These are phyloP conservation scores for Rhodosporidiobolus odoratus DNA, from an alignment of 768 basidiomycete genomes.

Conservation along the genomic window DNA sequence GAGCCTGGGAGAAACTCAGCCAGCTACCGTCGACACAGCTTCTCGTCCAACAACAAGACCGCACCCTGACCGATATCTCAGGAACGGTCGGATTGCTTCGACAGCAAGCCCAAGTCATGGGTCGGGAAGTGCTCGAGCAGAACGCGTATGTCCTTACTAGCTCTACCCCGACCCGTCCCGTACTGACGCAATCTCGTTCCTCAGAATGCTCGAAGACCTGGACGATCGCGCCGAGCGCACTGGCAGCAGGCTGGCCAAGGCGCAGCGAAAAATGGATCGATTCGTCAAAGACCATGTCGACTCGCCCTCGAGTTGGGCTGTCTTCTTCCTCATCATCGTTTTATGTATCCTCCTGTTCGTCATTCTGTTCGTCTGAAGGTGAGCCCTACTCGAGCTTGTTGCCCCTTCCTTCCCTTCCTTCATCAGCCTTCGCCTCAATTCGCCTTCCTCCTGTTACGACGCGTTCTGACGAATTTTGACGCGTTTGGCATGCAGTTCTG, in stretches of 20 bases:
- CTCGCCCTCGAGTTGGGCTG: slow-evolving; percentile 83
- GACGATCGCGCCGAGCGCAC: slow-evolving; percentile 67
- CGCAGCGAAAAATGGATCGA: slow-evolving; percentile 65
- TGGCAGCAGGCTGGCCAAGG: slow-evolving; percentile 60
- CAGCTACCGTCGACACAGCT: slow-evolving; percentile 52
- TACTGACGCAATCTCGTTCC: not conserved
- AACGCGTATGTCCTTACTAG: slow-evolving; percentile 60
- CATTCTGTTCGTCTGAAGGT: slow-evolving; percentile 64
- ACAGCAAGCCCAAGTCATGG: slow-evolving; percentile 90
- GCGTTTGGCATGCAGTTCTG: no score
- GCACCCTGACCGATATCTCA: slow-evolving; percentile 76
- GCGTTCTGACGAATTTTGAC: no score
- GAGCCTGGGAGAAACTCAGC: not conserved
- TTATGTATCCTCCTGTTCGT: slow-evolving; percentile 69
- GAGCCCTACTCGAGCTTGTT: not conserved
- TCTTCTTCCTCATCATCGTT: slow-evolving; percentile 74
- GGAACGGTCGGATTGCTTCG: slow-evolving; percentile 78
- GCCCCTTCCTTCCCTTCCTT: not conserved
- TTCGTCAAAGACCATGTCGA: slow-evolving; percentile 75
- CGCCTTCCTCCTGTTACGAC: no score
- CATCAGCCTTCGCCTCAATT: no score
- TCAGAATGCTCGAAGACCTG: slow-evolving; percentile 73
- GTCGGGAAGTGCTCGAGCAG: slow-evolving; percentile 83
- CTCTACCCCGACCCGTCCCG: not conserved
- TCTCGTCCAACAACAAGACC: slow-evolving; percentile 82